A percentile compares a stretch with the other conserved stretches of the same genome.
Evolutionary conservation across 116 monocot species (phyloP).

Genomic region (Dioscorea cayenensis): DNA sequence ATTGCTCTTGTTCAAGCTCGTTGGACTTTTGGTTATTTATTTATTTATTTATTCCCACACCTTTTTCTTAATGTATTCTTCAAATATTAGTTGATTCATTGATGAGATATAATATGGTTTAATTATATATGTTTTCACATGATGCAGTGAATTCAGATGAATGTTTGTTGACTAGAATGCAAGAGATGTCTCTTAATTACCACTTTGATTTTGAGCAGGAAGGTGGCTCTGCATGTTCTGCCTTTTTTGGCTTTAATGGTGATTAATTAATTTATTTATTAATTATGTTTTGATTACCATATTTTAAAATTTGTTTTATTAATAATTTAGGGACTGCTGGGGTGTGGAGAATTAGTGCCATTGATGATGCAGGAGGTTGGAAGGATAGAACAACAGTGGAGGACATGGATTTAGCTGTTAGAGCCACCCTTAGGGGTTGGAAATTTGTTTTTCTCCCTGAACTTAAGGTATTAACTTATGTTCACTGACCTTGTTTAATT

Average conservation of each 20-base stretch:
- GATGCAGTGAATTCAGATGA: conserved; percentile 23
- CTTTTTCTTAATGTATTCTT: neutral
- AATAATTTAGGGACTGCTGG: conserved; percentile 33
- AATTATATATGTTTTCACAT: neutral
- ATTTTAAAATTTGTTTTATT: neutral
- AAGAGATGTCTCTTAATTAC: conserved; percentile 39
- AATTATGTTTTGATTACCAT: neutral
- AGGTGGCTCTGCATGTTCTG: conserved; percentile 15
- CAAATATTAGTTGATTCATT: neutral
- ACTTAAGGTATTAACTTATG: conserved; percentile 15
- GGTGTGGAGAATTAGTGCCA: conserved; percentile 38
- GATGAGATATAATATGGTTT: neutral
- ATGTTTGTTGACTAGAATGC: conserved; percentile 30
- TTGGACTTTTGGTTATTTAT: conserved; percentile 9
- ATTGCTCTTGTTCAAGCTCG: conserved; percentile 25
- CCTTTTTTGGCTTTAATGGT: conserved; percentile 35
- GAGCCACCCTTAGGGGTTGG: conserved; percentile 46
- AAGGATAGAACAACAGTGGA: conserved; percentile 43
- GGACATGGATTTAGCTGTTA: conserved; percentile 50
- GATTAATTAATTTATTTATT: too few species aligned
- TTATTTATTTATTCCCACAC: too few species aligned
- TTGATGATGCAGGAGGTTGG: conserved; percentile 47
- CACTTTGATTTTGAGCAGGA: conserved; percentile 36
- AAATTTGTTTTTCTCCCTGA: conserved; percentile 39
- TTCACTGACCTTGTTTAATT: too few species aligned